Base-by-base conservation (phyloP, 176 grass and related monocot species). In the Oryza rufipogon region DNA sequence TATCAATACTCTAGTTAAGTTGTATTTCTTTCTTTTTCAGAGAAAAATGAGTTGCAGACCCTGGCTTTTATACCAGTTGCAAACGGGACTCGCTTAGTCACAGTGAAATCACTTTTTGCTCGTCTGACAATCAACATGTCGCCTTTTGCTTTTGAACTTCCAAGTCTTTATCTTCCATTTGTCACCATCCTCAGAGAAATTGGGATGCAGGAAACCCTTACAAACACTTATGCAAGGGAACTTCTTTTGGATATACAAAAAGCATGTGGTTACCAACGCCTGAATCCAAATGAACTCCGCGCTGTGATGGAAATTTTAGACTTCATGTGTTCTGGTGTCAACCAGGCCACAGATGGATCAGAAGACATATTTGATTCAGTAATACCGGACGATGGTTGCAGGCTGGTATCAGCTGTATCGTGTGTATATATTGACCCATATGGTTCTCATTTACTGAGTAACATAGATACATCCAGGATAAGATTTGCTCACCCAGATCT, bases 311-410 rank as follows among this genome's bases (percentile, higher is more conserved):
- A 90, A 88, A 93, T 98, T 23, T 87, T 98, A 85, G 89, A 90
- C 41, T 98, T 90, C 80, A 91, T 98, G 84, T 95, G 93, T 86
- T 92, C 74, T 87, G 87, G 83, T 83, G 84, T 51, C 80, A 82
- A 74, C 61, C 89, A 90, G 77, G 76, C 68, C 74, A 61, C 85
- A 82, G 85, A 90, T 61, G 28, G 79, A 63, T 87, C 78, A 64
- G 92, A 91, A 81, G 78, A 75, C 52, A 22, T 69, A 81, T 87
- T 90, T 84, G 91, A 93, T 85, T 83, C 89, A 34, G 91, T 98
- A 80, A 88, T 98, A 90, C 96, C 96, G 44, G 96, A 98, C 88
- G 96, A 98, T 85, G 96, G 96, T 83, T 95, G 96, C 85, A 89
- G 96, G 77, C 96, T 98, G 87, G 96, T 98, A 61, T 87, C 85